Percentiles rank a stretch among this genome's conserved stretches.
Conservation (phyloP, 495 filamentous ascomycete species). For the Talaromyces adpressus region DNA sequence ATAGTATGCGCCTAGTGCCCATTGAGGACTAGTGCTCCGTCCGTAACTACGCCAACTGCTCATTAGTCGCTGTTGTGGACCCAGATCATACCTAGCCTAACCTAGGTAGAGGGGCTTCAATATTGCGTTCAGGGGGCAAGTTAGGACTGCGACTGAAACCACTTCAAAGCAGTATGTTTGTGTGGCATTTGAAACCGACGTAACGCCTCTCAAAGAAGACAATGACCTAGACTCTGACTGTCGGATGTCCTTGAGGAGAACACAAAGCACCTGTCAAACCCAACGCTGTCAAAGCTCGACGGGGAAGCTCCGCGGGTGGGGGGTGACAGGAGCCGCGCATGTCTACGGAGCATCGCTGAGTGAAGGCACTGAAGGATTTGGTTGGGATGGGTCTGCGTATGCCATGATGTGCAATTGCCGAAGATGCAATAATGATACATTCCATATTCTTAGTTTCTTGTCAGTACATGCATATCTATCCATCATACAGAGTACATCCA, state of each 20-base stretch:
- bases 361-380: not conserved
- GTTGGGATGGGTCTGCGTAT: not conserved
- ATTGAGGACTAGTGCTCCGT: not conserved
- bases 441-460: not conserved
- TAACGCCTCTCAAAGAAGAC: not conserved
- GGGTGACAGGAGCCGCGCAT: not conserved
- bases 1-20: not conserved
- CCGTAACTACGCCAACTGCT: not conserved
- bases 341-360: not conserved
- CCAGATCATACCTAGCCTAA: not conserved
- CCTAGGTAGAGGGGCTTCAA: not conserved
- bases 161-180: not conserved
- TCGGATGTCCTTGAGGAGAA: not conserved
- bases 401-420: not conserved
- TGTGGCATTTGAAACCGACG: not conserved
- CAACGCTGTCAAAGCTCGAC: not conserved
- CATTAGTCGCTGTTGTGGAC: not conserved
- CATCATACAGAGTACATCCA: not conserved
- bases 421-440: not conserved
- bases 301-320: constrained; percentile 1
- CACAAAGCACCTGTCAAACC: not conserved
- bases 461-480: not conserved
- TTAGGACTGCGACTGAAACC: not conserved
- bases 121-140: not conserved
- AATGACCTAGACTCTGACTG: not conserved